A percentile compares a stretch with the other conserved stretches of the same genome.
Evolutionary conservation across 164 flowering plant species (phyloP).

Genomic region (Tinospora cordifolia): DNA sequence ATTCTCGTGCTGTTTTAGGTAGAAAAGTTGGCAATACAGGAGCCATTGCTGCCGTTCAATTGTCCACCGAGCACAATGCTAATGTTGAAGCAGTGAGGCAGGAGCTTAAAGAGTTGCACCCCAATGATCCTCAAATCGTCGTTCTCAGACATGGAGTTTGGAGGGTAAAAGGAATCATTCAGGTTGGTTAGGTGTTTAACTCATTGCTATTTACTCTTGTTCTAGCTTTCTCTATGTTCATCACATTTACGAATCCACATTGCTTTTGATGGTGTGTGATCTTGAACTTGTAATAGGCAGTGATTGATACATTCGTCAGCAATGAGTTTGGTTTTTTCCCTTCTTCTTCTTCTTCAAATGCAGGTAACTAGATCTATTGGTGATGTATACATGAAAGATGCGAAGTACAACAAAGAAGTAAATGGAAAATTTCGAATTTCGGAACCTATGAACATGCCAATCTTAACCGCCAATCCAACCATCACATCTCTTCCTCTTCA

Average conservation of each 20-base stretch:
- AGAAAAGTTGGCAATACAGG: constrained; percentile 55
- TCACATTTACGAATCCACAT: too few species aligned
- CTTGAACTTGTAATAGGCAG: too few species aligned
- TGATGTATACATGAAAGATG: constrained; percentile 68
- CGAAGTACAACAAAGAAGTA: constrained; percentile 53
- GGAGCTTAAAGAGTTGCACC: constrained; percentile 63
- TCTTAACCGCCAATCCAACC: constrained; percentile 58
- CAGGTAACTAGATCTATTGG: constrained; percentile 89
- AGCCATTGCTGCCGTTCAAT: constrained; percentile 53
- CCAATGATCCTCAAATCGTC: constrained; percentile 71
- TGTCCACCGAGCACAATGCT: constrained; percentile 74
- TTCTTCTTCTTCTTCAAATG: constrained; percentile 16
- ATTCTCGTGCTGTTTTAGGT: constrained; percentile 72
- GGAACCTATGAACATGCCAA: constrained; percentile 62
- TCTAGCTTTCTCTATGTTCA: too few species aligned
- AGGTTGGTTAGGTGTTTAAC: constrained; percentile 43
- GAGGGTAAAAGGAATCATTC: constrained; percentile 90
- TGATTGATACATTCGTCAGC: not conserved
- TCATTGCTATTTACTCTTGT: not conserved
- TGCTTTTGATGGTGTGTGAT: too few species aligned
- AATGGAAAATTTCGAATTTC: constrained; percentile 57
- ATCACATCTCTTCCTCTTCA: constrained; percentile 47
- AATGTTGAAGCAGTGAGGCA: constrained; percentile 49
- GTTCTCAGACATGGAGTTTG: constrained; percentile 77
- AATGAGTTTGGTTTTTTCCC: not conserved